These are phyloP conservation scores for Abrus precatorius DNA, from an alignment of 306 rosid species.

Conservation along the genomic window DNA sequence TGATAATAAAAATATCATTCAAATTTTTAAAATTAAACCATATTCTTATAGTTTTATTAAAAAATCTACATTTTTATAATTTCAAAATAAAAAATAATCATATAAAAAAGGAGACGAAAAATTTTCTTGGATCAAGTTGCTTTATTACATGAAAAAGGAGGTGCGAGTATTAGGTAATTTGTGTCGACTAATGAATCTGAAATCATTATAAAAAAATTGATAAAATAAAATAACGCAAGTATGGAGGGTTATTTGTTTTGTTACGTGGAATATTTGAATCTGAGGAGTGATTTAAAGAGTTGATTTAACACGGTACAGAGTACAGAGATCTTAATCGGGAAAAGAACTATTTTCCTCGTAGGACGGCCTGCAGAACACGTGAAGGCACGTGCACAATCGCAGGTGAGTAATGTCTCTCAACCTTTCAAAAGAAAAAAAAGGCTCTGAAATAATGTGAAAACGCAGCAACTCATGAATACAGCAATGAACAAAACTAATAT, in stretches of 20 bases:
- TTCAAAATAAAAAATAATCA: no score
- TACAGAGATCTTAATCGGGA: conserved; percentile 36
- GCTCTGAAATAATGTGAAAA: conserved; percentile 27
- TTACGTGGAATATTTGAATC: conserved; percentile 38
- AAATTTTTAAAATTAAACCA: no score
- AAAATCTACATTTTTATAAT: no score
- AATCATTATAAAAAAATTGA: not conserved
- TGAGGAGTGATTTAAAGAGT: conserved; percentile 11
- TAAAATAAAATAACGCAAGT: not conserved
- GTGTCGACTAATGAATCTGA: not conserved
- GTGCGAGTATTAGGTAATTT: not conserved
- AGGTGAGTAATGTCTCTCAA: not conserved
- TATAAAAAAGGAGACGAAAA: no score
- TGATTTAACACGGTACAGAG: conserved; percentile 18
- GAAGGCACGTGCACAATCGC: conserved; percentile 60
- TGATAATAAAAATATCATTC: no score
- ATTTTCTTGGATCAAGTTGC: no score
- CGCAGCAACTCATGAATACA: conserved; percentile 7
- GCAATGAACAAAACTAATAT: conserved; percentile 5
- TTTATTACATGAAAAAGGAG: no score
- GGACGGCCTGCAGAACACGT: conserved; percentile 55
- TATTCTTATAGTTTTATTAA: no score
- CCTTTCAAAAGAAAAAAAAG: not conserved
- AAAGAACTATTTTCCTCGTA: conserved; percentile 40
- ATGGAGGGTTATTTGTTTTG: not conserved